phyloP scores from a whole-genome alignment of 768 basidiomycete species.

The Baorangia bicolor region DNA sequence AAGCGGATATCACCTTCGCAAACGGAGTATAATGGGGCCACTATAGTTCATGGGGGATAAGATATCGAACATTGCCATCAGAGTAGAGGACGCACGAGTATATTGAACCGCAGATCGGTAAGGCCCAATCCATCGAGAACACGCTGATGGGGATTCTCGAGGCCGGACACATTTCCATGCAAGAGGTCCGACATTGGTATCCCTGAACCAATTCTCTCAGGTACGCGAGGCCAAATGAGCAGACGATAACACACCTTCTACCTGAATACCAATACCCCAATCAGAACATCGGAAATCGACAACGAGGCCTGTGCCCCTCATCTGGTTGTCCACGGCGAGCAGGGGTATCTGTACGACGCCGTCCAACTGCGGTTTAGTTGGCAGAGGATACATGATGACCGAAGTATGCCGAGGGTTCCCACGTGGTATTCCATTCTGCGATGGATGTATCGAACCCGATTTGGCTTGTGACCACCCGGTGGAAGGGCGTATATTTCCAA shows the following conservation, averaged over 20 bases:
- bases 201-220: conserved; percentile 16
- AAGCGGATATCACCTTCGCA: conserved; percentile 23
- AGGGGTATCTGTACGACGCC: too few species aligned
- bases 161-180: conserved; percentile 15
- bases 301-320: conserved; percentile 14
- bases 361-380: conserved; percentile 14
- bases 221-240: neutral
- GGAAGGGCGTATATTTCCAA: conserved; percentile 5
- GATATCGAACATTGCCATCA: neutral
- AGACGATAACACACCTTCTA: conserved; percentile 13
- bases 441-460: neutral
- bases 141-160: conserved; percentile 18
- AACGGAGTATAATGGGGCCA: conserved; percentile 30
- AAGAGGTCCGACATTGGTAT: conserved; percentile 26
- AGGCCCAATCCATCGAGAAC: conserved; percentile 24
- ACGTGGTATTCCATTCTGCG: neutral
- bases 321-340: conserved; percentile 20
- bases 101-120: conserved; percentile 18
- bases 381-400: conserved; percentile 16
- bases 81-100: conserved; percentile 18
- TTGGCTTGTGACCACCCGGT: neutral
- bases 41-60: conserved; percentile 8
- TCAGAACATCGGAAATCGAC: conserved; percentile 15
- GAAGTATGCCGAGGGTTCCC: neutral
- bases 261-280: conserved; percentile 17